Evolutionary conservation across 345 rosid species (phyloP).

Genomic region (Eucalyptus pauciflora): DNA sequence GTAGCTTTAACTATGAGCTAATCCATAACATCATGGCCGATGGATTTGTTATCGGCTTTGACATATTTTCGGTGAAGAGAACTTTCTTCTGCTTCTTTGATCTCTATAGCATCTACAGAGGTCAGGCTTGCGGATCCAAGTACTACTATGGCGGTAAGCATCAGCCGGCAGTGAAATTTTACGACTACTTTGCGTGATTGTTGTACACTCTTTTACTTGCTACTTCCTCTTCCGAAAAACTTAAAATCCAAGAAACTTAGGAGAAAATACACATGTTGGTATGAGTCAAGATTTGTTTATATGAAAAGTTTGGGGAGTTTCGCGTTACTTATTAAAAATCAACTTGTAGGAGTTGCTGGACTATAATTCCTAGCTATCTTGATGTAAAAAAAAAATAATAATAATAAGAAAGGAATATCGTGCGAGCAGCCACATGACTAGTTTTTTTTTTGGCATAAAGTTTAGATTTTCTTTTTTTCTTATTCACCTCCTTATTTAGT

Average conservation of each 20-base stretch:
- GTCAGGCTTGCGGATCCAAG: not conserved
- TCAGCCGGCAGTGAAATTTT: not conserved
- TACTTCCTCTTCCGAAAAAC: not conserved
- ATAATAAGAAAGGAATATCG: not conserved
- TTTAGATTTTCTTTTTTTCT: not conserved
- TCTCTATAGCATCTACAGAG: not conserved
- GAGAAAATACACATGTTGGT: not conserved
- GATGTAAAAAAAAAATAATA: not conserved
- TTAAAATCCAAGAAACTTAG: not conserved
- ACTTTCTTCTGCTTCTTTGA: not conserved
- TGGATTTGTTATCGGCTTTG: not conserved
- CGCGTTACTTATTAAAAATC: not conserved
- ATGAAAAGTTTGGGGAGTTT: not conserved
- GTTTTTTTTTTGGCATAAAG: not conserved
- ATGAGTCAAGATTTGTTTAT: not conserved
- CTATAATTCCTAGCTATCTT: not conserved
- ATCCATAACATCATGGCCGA: not conserved
- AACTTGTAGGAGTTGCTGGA: not conserved
- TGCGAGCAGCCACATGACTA: not conserved
- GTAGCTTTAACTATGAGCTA: not conserved
- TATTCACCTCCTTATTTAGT: not conserved
- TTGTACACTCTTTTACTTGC: not conserved
- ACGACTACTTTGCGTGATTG: not conserved
- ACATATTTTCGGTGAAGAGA: not conserved
- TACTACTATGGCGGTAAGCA: not conserved